These are phyloP conservation scores for Starmerella tilneyi DNA, from an alignment of 805 yeast species.

Conservation along the genomic window DNA sequence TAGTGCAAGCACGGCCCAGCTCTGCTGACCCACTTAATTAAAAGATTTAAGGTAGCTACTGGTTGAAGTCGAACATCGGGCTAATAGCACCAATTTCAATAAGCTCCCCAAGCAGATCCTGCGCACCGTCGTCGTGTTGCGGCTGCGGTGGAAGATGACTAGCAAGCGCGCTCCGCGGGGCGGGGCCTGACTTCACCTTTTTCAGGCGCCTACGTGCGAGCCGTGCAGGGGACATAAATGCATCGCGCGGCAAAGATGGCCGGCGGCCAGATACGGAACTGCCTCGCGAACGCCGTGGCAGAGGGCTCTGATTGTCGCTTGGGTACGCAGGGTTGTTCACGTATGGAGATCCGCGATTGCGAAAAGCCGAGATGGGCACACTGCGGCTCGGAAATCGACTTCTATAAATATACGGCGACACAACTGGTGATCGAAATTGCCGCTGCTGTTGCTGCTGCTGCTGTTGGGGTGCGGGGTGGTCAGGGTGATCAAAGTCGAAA, in stretches of 20 bases:
- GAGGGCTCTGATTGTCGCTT: conserved; percentile 17
- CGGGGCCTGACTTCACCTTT: conserved; percentile 6
- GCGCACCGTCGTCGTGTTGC: conserved; percentile 16
- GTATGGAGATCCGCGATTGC: conserved; percentile 57
- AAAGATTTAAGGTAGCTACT: not conserved
- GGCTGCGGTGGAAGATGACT: not conserved
- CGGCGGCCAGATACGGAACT: conserved; percentile 23
- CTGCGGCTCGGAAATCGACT: conserved; percentile 29
- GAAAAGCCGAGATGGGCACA: conserved; percentile 80
- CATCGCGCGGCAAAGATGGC: conserved; percentile 23
- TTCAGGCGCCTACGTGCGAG: conserved; percentile 16
- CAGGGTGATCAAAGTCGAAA: conserved; percentile 14
- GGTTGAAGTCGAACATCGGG: conserved; percentile 23
- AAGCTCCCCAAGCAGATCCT: conserved; percentile 31
- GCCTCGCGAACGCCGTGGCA: conserved; percentile 17
- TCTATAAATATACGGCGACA: conserved; percentile 30
- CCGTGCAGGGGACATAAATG: conserved; percentile 29
- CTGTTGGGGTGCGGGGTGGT: not conserved
- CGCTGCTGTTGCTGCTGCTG: conserved; percentile 8
- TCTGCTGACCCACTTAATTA: not conserved
- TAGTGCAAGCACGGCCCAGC: too few relatives aligned
- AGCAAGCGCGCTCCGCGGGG: conserved; percentile 3
- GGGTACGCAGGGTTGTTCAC: conserved; percentile 19
- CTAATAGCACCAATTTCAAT: conserved; percentile 32
- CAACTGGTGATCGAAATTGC: conserved; percentile 12